Base-by-base conservation (phyloP, 495 filamentous ascomycete species). In the Hypoxylon cercidicola region DNA sequence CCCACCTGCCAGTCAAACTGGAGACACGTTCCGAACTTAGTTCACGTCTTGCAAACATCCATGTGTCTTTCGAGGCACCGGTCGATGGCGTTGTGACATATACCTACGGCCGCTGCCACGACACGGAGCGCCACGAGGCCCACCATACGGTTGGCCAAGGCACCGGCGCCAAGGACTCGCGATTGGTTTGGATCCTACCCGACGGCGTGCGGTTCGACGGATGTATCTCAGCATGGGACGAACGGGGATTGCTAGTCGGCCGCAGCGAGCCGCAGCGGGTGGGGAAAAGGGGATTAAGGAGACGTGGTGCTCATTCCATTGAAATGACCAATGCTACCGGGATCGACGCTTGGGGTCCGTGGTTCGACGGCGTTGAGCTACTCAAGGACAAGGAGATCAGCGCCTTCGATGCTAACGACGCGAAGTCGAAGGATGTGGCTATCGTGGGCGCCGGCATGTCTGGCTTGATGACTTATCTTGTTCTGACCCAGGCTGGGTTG, bases 381-480 rank as follows among this genome's bases (percentile, higher is more conserved):
- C 78, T 91, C 62, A 76, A 86, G 55, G 74, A 77, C 20, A 86
- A 84, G 64, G 75, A 86, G 30, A 76, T 82, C 16, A 72, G 73
- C n/a, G 70, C 78, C 5, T 75, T 84, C 1, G 82, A 87, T 47
- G 84, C 85, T 3, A 59, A 76, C 4, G 65, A 75, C 7, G 85
- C 85, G 7, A 91, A 87, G 73, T 58, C 49, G 47, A 85, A 86
- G 69, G 74, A 79, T 59, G 72, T 81, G 21, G 89, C 85, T 39
- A 90, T 91, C 62, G 72, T 91, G 4, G 89, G 89, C 5, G 88
- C 84, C 25, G 89, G 89, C 23, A 90, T 90, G 85, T 78, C 85
- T 13, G 89, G 89, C 0, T 70, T 91, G 18, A 87, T 90, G 85
- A 76, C 66, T 20, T 79, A 78, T 48, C 72, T 79, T 2, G 68